These are phyloP conservation scores for Zopfochytrium polystomum DNA, from an alignment of 371 early-diverging fungal genomes.

Conservation along the genomic window DNA sequence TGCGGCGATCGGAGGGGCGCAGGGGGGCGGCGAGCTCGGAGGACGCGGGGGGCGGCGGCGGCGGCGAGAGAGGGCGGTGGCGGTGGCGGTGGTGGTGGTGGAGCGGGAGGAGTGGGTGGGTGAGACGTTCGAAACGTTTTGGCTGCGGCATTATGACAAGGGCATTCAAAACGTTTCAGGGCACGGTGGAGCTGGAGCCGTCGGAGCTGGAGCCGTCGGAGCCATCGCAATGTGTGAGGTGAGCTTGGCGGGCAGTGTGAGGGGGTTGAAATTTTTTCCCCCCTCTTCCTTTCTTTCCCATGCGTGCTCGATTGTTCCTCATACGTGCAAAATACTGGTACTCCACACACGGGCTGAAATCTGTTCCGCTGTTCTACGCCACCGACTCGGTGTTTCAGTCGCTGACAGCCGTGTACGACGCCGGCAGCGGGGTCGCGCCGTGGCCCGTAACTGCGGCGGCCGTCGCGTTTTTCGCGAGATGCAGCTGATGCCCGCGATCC, in stretches of 20 bases:
- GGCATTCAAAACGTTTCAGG: conserved; percentile 63
- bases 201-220: conserved; percentile 70
- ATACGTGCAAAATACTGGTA: not conserved
- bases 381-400: conserved; percentile 47
- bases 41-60: conserved; percentile 7
- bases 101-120: conserved; percentile 40
- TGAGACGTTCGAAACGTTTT: conserved; percentile 79
- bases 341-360: conserved; percentile 68
- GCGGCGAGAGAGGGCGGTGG: too few species aligned
- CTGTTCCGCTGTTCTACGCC: conserved; percentile 68
- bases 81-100: conserved; percentile 14
- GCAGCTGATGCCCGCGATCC: conserved; percentile 86
- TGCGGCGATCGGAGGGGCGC: not conserved
- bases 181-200: too few species aligned
- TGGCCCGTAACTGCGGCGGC: conserved; percentile 71
- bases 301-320: not conserved
- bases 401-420: not conserved
- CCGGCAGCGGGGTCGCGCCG: conserved; percentile 41
- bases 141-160: conserved; percentile 67
- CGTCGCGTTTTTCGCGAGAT: conserved; percentile 86
- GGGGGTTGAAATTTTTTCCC: not conserved
- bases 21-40: not conserved
- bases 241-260: too few species aligned
- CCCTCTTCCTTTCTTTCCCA: not conserved
- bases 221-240: conserved; percentile 80